phyloP scores from a whole-genome alignment of 1,139 yeast species.

The Yarrowia galli region DNA sequence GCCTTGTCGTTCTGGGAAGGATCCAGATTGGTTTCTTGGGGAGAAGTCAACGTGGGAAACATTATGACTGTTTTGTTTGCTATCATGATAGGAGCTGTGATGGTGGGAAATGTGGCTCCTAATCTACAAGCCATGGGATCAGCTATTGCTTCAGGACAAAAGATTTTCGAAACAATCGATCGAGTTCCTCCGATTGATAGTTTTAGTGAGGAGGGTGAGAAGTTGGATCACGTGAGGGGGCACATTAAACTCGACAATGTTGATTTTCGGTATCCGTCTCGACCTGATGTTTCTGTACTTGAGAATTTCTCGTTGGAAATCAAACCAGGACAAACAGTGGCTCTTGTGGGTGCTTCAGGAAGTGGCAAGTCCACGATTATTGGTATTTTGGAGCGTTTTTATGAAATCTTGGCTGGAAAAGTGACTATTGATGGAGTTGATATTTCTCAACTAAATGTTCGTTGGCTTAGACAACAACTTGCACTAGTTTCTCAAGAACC shows the following conservation, averaged over 20 bases:
- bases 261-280: constrained; percentile 81
- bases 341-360: constrained; percentile 94
- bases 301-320: constrained; percentile 66
- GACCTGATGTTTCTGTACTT: constrained; percentile 75
- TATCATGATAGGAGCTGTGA: constrained; percentile 55
- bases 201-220: constrained; percentile 47
- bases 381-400: constrained; percentile 72
- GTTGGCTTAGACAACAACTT: constrained; percentile 73
- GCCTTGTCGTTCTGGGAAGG: constrained; percentile 58
- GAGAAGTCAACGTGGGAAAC: constrained; percentile 49
- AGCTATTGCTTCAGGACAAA: constrained; percentile 54
- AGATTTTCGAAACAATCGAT: constrained; percentile 55
- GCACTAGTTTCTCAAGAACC: constrained; percentile 95
- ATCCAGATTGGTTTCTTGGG: constrained; percentile 51
- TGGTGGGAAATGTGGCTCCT: constrained; percentile 54
- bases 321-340: constrained; percentile 76
- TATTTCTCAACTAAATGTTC: constrained; percentile 66
- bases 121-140: constrained; percentile 53
- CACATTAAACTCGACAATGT: constrained; percentile 70
- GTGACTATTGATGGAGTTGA: constrained; percentile 72
- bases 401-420: constrained; percentile 65
- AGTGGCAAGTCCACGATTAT: constrained; percentile 93
- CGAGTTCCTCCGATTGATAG: constrained; percentile 53
- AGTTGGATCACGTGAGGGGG: constrained; percentile 52
- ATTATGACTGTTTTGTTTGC: constrained; percentile 53